Percentiles rank a stretch among this genome's conserved stretches.
phyloP scores from a whole-genome alignment of 2,329 filamentous ascomycete genomes.

The Neocucurbitaria cava region DNA sequence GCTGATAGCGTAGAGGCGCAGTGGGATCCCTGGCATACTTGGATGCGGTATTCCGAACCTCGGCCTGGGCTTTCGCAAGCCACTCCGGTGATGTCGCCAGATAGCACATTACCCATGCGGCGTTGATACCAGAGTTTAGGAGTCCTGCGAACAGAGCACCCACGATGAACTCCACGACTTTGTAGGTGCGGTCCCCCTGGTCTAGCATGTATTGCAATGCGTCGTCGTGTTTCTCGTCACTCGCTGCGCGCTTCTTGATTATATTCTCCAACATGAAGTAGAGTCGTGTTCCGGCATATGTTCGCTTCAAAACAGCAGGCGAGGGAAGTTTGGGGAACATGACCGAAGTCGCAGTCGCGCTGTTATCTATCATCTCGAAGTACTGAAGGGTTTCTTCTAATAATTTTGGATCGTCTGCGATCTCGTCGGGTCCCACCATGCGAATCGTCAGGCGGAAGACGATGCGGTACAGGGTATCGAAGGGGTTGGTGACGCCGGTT shows the following conservation, averaged over 20 bases:
- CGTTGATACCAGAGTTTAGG: slow-evolving; percentile 64
- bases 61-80: slow-evolving; percentile 54
- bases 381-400: slow-evolving; percentile 53
- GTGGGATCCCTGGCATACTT: slow-evolving; percentile 51
- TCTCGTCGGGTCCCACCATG: slow-evolving; percentile 61
- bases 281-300: slow-evolving; percentile 56
- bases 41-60: slow-evolving; percentile 56
- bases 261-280: slow-evolving; percentile 59
- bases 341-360: slow-evolving; percentile 54
- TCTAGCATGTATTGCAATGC: slow-evolving; percentile 63
- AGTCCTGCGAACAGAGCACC: slow-evolving; percentile 63
- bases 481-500: slow-evolving; percentile 58
- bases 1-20: slow-evolving; percentile 45
- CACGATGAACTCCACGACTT: slow-evolving; percentile 60
- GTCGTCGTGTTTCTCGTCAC: slow-evolving; percentile 56
- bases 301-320: slow-evolving; percentile 51
- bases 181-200: slow-evolving; percentile 53
- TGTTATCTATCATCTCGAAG: slow-evolving; percentile 58
- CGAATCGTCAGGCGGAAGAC: slow-evolving; percentile 66
- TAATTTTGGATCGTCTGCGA: slow-evolving; percentile 56
- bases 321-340: slow-evolving; percentile 63
- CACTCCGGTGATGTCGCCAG: slow-evolving; percentile 51
- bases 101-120: slow-evolving; percentile 55
- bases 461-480: slow-evolving; percentile 60
- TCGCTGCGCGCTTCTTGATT: slow-evolving; percentile 54